These are phyloP conservation scores for Cyberlindnera saturnus DNA, from an alignment of 805 yeast species.

Conservation along the genomic window DNA sequence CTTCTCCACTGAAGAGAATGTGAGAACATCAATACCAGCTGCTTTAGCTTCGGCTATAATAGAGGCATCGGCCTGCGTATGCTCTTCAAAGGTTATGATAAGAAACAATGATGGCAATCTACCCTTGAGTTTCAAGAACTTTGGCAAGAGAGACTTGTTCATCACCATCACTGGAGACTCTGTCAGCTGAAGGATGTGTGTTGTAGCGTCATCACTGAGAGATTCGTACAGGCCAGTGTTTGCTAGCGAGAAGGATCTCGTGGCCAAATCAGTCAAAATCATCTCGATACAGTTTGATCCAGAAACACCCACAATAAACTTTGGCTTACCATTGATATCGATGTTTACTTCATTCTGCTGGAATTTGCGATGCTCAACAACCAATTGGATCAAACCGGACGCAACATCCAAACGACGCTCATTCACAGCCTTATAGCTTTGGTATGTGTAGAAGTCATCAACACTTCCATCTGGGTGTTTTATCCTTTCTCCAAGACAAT, in stretches of 20 bases:
- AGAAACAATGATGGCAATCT: constrained; percentile 28
- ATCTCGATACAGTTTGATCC: constrained; percentile 51
- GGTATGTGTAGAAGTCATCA: constrained; percentile 34
- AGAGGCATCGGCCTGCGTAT: constrained; percentile 20
- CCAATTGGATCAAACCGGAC: constrained; percentile 35
- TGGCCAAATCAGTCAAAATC: constrained; percentile 53
- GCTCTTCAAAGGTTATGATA: constrained; percentile 43
- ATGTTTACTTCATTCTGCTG: not conserved
- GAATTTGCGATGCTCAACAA: constrained; percentile 13
- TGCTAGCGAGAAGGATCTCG: constrained; percentile 41
- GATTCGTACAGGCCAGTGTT: constrained; percentile 39
- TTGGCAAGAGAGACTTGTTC: constrained; percentile 37
- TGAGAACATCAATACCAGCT: constrained; percentile 29
- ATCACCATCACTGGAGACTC: constrained; percentile 48
- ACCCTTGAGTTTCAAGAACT: constrained; percentile 35
- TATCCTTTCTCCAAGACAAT: constrained; percentile 35
- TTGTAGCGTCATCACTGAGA: constrained; percentile 41
- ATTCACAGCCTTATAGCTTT: constrained; percentile 33
- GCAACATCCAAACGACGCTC: constrained; percentile 36
- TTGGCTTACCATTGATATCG: constrained; percentile 13
- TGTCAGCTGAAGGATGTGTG: constrained; percentile 44
- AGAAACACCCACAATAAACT: constrained; percentile 41
- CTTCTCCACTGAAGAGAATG: constrained; percentile 28
- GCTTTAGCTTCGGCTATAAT: constrained; percentile 10
- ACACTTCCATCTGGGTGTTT: constrained; percentile 20